Percentiles rank a stretch among this genome's conserved stretches.
Evolutionary conservation across 257 asterid species (phyloP).

Genomic region (Nicotiana knightiana): DNA sequence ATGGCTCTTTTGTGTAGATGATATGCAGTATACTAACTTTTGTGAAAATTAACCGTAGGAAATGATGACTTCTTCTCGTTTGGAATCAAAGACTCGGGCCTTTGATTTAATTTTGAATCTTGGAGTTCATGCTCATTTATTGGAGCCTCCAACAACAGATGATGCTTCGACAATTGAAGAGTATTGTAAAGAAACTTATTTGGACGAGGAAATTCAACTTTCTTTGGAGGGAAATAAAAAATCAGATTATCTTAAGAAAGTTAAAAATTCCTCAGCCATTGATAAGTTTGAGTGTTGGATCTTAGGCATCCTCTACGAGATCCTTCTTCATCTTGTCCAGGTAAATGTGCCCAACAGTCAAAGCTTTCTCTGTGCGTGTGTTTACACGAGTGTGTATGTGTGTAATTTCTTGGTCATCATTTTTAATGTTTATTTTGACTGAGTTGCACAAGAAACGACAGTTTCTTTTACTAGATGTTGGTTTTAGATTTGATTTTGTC

Average conservation of each 20-base stretch:
- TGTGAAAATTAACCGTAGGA: slow-evolving; percentile 47
- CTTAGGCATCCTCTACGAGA: slow-evolving; percentile 90
- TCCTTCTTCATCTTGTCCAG: slow-evolving; percentile 98
- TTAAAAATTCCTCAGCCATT: slow-evolving; percentile 53
- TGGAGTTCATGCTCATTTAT: slow-evolving; percentile 94
- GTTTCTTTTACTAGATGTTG: too few species aligned
- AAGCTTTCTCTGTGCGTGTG: background rate
- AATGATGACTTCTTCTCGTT: slow-evolving; percentile 77
- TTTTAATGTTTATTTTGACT: background rate
- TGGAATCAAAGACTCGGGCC: slow-evolving; percentile 85
- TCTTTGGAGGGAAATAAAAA: slow-evolving; percentile 44
- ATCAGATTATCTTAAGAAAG: slow-evolving; percentile 44
- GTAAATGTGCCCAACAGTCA: slow-evolving; percentile 29
- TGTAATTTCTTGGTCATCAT: background rate
- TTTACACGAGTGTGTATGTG: background rate
- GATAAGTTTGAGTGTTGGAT: slow-evolving; percentile 96
- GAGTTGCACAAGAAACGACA: background rate
- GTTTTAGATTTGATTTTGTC: background rate
- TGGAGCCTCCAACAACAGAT: slow-evolving; percentile 91
- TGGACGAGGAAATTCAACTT: slow-evolving; percentile 59
- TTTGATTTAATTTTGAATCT: slow-evolving; percentile 94
- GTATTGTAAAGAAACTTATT: slow-evolving; percentile 64
- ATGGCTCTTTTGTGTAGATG: background rate
- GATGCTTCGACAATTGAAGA: slow-evolving; percentile 66
- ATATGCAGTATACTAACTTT: slow-evolving; percentile 8